Percentiles rank a stretch among this genome's conserved stretches.
These are phyloP conservation scores for Drosera spatulata DNA, from an alignment of 179 eudicot genomes.

Conservation along the genomic window DNA sequence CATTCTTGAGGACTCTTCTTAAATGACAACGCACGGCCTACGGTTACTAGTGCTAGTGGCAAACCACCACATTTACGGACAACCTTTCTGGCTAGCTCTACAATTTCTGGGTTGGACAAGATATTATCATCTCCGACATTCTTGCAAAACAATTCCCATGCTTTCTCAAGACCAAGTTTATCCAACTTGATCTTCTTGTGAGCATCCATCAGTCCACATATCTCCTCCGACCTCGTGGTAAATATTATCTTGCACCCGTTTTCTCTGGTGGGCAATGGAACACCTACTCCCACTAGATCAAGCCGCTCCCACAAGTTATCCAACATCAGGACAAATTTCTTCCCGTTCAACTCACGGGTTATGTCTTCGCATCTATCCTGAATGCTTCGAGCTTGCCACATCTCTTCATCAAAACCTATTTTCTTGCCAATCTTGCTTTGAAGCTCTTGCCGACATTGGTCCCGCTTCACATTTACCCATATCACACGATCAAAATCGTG, in stretches of 20 bases:
- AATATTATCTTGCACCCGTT: constrained; percentile 15
- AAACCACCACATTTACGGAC: constrained; percentile 17
- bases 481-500: constrained; percentile 18
- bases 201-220: constrained; percentile 21
- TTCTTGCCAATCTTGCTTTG: constrained; percentile 16
- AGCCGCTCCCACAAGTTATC: constrained; percentile 23
- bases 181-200: constrained; percentile 17
- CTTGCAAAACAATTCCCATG: constrained; percentile 13
- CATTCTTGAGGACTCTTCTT: constrained; percentile 11
- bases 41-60: constrained; percentile 16
- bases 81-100: constrained; percentile 6
- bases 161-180: constrained; percentile 6
- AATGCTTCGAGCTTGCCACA: background rate
- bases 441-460: constrained; percentile 9
- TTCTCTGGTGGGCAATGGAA: constrained; percentile 11
- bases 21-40: constrained; percentile 16
- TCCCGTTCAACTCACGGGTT: constrained; percentile 11
- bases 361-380: background rate
- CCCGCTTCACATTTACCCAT: constrained; percentile 14
- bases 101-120: constrained; percentile 13
- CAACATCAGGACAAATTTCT: constrained; percentile 17
- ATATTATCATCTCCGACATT: constrained; percentile 14
- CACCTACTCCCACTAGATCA: constrained; percentile 14
- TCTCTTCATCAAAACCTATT: constrained; percentile 14
- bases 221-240: constrained; percentile 14